Evolutionary conservation across 176 grass and related monocot species (phyloP).

Genomic region (Poa pratensis): DNA sequence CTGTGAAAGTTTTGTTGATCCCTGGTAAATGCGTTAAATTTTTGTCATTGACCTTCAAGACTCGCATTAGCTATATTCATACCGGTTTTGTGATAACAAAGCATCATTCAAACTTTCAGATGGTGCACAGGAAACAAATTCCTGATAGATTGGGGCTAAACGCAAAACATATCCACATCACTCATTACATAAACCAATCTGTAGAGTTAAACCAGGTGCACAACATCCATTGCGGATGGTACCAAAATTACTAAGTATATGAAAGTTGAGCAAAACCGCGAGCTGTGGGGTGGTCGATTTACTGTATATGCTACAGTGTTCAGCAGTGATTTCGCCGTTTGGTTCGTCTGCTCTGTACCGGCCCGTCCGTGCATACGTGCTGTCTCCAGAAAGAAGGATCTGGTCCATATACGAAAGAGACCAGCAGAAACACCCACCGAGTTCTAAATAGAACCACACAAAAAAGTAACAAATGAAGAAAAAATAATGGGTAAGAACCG

Average conservation of each 20-base stretch:
- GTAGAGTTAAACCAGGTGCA: neutral
- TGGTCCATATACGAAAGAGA: slow-evolving; percentile 25
- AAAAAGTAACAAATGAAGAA: neutral
- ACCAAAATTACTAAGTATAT: slow-evolving; percentile 34
- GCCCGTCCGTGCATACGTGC: no score
- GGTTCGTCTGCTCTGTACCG: no score
- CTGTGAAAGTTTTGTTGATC: neutral
- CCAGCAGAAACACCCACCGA: neutral
- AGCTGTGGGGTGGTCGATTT: no score
- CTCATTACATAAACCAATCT: neutral
- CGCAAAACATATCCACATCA: neutral
- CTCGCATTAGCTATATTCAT: neutral
- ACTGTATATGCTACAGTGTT: no score
- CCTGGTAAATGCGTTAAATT: neutral
- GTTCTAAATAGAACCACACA: slow-evolving; percentile 25
- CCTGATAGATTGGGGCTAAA: neutral
- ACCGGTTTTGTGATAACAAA: neutral
- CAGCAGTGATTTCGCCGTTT: no score
- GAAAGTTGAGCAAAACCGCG: neutral
- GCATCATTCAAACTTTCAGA: neutral
- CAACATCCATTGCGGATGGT: neutral
- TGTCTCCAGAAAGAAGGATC: no score
- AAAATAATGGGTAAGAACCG: neutral
- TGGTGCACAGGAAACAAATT: neutral
- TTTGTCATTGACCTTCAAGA: neutral